Conservation (phyloP, 805 yeast species). For the Zygotorulaspora chibaensis region DNA sequence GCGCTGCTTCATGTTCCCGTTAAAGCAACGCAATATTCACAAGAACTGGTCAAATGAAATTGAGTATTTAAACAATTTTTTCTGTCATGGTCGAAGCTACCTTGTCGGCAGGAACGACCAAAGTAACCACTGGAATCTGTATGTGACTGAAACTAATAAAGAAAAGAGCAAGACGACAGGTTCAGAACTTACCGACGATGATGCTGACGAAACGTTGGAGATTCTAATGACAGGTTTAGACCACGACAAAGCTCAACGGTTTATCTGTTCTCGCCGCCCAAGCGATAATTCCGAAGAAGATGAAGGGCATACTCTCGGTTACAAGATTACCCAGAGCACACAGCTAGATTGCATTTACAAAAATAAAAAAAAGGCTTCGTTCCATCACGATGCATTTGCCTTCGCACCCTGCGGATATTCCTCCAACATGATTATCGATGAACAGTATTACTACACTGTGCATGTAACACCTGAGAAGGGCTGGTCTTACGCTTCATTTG, state of each 20-base stretch:
- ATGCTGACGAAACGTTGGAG: conserved; percentile 73
- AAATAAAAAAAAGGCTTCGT: conserved; percentile 23
- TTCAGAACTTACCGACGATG: conserved; percentile 11
- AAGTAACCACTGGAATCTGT: conserved; percentile 84
- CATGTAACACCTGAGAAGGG: conserved; percentile 93
- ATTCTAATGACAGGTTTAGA: conserved; percentile 84
- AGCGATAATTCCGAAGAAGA: conserved; percentile 23
- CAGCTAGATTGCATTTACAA: conserved; percentile 60
- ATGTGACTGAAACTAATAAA: conserved; percentile 50
- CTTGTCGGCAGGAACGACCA: conserved; percentile 75
- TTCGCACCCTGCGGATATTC: conserved; percentile 95
- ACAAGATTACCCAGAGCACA: conserved; percentile 57
- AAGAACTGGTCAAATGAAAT: conserved; percentile 83
- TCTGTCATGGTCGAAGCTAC: conserved; percentile 59
- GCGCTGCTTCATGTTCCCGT: conserved; percentile 89
- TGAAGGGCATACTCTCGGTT: conserved; percentile 77
- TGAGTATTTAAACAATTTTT: conserved; percentile 58
- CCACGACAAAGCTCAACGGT: conserved; percentile 51
- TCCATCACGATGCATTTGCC: conserved; percentile 79
- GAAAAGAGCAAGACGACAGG: conserved; percentile 1
- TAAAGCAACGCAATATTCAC: conserved; percentile 75
- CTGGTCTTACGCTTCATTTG: conserved; percentile 96
- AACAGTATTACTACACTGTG: conserved; percentile 68
- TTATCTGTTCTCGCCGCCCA: conserved; percentile 46
- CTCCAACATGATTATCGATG: conserved; percentile 70